Evolutionary conservation across 768 basidiomycete genomes (phyloP).

Genomic region (Botryobasidium botryosum): DNA sequence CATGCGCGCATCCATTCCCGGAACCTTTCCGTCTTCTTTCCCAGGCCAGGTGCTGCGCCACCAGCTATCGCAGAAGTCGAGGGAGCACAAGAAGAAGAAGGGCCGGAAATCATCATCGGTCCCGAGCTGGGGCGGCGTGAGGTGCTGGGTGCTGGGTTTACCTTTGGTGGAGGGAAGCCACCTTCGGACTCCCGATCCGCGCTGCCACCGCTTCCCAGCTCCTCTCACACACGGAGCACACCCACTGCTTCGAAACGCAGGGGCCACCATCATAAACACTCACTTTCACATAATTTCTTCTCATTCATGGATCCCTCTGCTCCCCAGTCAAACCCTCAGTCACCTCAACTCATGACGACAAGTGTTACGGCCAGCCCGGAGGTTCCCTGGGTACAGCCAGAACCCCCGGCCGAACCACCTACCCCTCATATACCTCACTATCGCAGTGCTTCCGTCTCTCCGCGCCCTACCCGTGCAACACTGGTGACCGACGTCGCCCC

Average conservation of each 20-base stretch:
- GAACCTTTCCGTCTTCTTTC: conserved; percentile 85
- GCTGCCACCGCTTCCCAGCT: neutral
- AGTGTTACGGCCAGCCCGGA: too few species aligned
- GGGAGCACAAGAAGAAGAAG: conserved; percentile 34
- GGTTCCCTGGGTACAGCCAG: too few species aligned
- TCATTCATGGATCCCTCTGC: conserved; percentile 69
- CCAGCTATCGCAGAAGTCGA: conserved; percentile 51
- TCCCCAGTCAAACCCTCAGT: too few species aligned
- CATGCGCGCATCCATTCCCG: conserved; percentile 75
- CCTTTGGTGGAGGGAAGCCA: conserved; percentile 42
- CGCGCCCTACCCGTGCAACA: too few species aligned
- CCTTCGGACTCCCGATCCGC: neutral
- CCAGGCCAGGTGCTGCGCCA: conserved; percentile 47
- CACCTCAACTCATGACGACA: too few species aligned
- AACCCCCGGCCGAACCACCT: too few species aligned
- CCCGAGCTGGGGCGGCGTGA: neutral
- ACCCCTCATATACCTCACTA: too few species aligned
- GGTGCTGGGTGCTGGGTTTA: conserved; percentile 38
- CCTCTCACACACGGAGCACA: neutral
- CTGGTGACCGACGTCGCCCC: too few species aligned
- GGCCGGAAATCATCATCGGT: neutral
- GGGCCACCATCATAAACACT: conserved; percentile 88
- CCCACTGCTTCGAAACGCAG: conserved; percentile 27
- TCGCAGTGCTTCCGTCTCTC: too few species aligned
- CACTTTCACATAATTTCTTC: conserved; percentile 87